phyloP scores from a whole-genome alignment of 768 basidiomycete genomes.

The Phallus indusiatus region DNA sequence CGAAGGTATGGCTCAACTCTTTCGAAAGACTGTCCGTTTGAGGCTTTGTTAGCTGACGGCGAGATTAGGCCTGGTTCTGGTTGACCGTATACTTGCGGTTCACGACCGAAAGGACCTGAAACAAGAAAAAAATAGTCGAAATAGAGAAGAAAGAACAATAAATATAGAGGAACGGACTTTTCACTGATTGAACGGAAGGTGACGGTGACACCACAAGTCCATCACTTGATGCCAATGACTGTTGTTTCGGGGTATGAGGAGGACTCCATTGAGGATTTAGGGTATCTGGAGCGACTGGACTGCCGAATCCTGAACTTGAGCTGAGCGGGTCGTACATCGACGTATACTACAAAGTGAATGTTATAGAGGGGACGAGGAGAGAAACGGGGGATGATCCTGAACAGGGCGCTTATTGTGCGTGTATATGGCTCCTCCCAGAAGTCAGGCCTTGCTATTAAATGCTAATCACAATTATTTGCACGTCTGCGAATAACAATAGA shows the following conservation, averaged over 20 bases:
- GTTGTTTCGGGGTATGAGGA: constrained; percentile 61
- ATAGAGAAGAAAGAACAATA: no score
- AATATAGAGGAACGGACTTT: no score
- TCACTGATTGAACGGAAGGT: constrained; percentile 18
- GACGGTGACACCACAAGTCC: constrained; percentile 40
- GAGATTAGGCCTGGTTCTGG: constrained; percentile 79
- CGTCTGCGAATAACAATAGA: no score
- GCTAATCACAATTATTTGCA: no score
- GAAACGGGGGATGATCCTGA: no score
- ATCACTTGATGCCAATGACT: constrained; percentile 63
- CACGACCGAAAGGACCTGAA: constrained; percentile 60
- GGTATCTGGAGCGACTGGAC: constrained; percentile 31
- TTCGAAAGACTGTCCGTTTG: constrained; percentile 67
- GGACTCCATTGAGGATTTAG: constrained; percentile 63
- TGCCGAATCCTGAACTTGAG: constrained; percentile 50
- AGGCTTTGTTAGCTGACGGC: constrained; percentile 50
- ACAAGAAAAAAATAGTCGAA: constrained; percentile 33
- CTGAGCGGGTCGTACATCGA: constrained; percentile 67
- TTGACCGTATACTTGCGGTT: constrained; percentile 81
- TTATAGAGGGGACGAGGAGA: no score
- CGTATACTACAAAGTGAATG: no score
- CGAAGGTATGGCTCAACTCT: constrained; percentile 76
- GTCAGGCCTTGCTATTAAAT: no score
- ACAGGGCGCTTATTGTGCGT: no score
- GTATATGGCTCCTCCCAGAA: no score